Evolutionary conservation across 176 grass and related monocot species (phyloP).

Genomic region (Oryza coarctata): DNA sequence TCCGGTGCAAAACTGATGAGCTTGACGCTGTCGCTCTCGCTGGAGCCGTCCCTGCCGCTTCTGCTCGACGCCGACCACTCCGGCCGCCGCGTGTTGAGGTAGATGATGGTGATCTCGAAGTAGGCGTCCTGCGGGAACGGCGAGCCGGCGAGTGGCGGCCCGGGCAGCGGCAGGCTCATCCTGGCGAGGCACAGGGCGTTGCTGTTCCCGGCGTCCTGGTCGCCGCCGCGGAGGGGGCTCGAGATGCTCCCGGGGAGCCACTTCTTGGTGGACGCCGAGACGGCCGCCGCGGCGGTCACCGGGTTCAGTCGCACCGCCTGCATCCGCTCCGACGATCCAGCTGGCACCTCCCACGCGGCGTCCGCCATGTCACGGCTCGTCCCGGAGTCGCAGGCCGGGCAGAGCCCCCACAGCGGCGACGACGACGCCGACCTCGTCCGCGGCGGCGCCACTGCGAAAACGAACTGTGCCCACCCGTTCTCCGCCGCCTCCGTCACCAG

Average conservation of each 20-base stretch:
- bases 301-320: slow-evolving; percentile 84
- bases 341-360: slow-evolving; percentile 59
- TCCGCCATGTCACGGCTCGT: slow-evolving; percentile 40
- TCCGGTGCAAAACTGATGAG: slow-evolving; percentile 45
- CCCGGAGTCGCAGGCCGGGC: slow-evolving; percentile 48
- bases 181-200: slow-evolving; percentile 38
- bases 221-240: slow-evolving; percentile 36
- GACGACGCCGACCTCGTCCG: slow-evolving; percentile 20
- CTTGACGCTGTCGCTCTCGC: slow-evolving; percentile 64
- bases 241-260: slow-evolving; percentile 39
- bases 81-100: slow-evolving; percentile 53
- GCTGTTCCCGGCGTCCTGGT: neutral
- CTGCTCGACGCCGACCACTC: slow-evolving; percentile 54
- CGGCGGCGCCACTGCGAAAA: slow-evolving; percentile 48
- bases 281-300: neutral
- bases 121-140: slow-evolving; percentile 92
- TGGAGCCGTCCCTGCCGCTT: slow-evolving; percentile 33
- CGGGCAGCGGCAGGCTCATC: slow-evolving; percentile 81
- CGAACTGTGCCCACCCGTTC: slow-evolving; percentile 89
- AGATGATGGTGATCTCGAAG: slow-evolving; percentile 90
- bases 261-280: slow-evolving; percentile 23
- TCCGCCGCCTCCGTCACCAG: slow-evolving; percentile 73
- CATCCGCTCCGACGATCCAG: slow-evolving; percentile 67
- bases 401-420: slow-evolving; percentile 40
- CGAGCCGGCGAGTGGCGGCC: slow-evolving; percentile 58